phyloP scores from a whole-genome alignment of 2,329 filamentous ascomycete species.

The Hawksworthiomyces lignivorus region DNA sequence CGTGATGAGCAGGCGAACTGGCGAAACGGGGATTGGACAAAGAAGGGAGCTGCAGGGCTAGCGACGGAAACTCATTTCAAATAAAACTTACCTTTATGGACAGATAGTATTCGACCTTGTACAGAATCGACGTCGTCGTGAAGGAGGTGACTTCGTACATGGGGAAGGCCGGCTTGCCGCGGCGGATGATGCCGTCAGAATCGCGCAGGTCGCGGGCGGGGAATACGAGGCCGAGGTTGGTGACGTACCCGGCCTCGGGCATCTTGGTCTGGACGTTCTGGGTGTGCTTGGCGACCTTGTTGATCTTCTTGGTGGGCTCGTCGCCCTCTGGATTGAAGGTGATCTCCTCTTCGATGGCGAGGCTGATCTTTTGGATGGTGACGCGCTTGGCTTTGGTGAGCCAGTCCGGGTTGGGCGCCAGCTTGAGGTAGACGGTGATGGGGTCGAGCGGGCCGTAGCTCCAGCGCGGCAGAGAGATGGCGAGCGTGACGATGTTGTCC shows the following conservation, averaged over 20 bases:
- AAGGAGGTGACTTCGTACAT: constrained; percentile 84
- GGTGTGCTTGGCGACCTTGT: constrained; percentile 75
- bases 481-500: constrained; percentile 85
- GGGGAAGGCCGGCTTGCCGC: constrained; percentile 81
- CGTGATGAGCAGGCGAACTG: background rate
- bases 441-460: constrained; percentile 94
- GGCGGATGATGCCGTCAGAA: constrained; percentile 75
- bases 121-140: constrained; percentile 85
- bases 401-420: constrained; percentile 89
- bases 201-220: constrained; percentile 85
- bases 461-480: constrained; percentile 88
- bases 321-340: constrained; percentile 98
- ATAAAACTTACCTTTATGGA: constrained; percentile 71
- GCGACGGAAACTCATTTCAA: too few relatives aligned
- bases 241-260: constrained; percentile 86
- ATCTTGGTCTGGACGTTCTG: constrained; percentile 76
- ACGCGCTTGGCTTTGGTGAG: constrained; percentile 83
- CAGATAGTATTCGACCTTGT: constrained; percentile 97
- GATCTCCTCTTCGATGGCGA: constrained; percentile 93
- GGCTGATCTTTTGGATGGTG: constrained; percentile 87
- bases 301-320: constrained; percentile 83
- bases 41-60: too few relatives aligned
- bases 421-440: constrained; percentile 90
- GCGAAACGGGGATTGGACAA: too few relatives aligned
- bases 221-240: constrained; percentile 84